phyloP scores from a whole-genome alignment of 2,329 filamentous ascomycete species.

The Colletotrichum sp. region DNA sequence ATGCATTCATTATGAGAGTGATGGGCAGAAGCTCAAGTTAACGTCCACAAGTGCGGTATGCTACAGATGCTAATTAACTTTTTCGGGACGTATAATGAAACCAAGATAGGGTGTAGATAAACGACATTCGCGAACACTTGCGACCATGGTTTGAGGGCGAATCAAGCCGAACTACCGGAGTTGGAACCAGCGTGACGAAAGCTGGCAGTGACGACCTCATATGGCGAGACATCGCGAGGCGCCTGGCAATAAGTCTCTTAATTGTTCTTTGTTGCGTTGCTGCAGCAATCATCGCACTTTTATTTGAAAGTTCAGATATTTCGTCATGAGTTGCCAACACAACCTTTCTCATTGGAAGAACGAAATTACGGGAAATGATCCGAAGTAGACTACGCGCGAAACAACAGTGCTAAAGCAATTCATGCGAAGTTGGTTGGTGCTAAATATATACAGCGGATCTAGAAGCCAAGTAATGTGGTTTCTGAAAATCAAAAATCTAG shows the following conservation, averaged over 20 bases:
- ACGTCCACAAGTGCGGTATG: not conserved
- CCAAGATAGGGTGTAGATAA: not conserved
- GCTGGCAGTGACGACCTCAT: not conserved
- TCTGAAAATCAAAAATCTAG: not conserved
- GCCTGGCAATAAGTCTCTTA: too few relatives aligned
- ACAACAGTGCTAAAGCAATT: not conserved
- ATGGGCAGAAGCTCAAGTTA: not conserved
- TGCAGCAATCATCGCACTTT: not conserved
- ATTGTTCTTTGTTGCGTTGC: too few relatives aligned
- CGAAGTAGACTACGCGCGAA: too few relatives aligned
- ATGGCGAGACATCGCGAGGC: too few relatives aligned
- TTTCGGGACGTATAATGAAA: not conserved
- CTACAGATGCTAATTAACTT: not conserved
- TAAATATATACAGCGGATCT: too few relatives aligned
- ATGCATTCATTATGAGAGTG: not conserved
- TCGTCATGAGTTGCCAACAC: not conserved
- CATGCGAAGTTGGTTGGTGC: too few relatives aligned
- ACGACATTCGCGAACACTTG: not conserved
- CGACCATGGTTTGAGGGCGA: not conserved
- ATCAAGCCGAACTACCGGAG: not conserved
- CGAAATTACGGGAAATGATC: not conserved
- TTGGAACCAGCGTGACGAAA: not conserved
- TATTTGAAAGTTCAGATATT: not conserved
- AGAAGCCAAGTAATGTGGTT: too few relatives aligned
- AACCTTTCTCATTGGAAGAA: not conserved